Evolutionary conservation across 1,284 basidiomycete species (phyloP), one percentile per base, ranked within the genome.

Genomic region (Microbotryum violaceum): DNA sequence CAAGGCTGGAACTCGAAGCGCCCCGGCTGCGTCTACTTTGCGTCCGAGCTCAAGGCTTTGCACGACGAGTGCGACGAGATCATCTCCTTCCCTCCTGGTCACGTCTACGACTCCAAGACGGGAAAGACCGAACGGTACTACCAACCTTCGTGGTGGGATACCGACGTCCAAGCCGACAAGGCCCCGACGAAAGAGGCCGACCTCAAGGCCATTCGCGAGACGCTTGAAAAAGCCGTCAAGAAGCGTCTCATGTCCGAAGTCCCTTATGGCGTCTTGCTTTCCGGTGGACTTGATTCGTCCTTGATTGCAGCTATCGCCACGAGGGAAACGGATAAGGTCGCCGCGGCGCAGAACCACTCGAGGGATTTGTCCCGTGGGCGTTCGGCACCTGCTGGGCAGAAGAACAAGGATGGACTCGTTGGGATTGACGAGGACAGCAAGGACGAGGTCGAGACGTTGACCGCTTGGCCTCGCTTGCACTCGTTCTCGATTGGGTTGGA

Each of bases 211-310:
- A 77, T 97, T 49, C 83, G 92, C 52, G 85, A 89, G 75, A 82
- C 86, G 0, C 82, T 99, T 45, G 96, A 98, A 78, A 86, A 82
- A 57, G 91, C 96, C 14, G 96, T 98, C 50, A 84, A 86, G 72
- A 99, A 98, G 78, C 83, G 96, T 59, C 79, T 99, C 60, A 99
- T 99, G 96, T 91, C 89, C 58, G 96, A 99, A 77, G 96, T 98
- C 3, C 96, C 96, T 14, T 99, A 97, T 73, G 96, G 96, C 70
- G 96, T 99, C 14, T 81, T 98, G 48, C 82, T 99, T 58, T 91
- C 88, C 64, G 96, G 96, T 62, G 96, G 96, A 56, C 80, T 99
- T 61, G 96, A 99, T 76, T 93, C 90, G 73, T 93, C 89, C 73
- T 79, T 99, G 74, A 97, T 98, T 70, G 96, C 96, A 20, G 82